Base-by-base conservation (phyloP, 1,284 basidiomycete species). In the Cystobasidium pallidum region DNA sequence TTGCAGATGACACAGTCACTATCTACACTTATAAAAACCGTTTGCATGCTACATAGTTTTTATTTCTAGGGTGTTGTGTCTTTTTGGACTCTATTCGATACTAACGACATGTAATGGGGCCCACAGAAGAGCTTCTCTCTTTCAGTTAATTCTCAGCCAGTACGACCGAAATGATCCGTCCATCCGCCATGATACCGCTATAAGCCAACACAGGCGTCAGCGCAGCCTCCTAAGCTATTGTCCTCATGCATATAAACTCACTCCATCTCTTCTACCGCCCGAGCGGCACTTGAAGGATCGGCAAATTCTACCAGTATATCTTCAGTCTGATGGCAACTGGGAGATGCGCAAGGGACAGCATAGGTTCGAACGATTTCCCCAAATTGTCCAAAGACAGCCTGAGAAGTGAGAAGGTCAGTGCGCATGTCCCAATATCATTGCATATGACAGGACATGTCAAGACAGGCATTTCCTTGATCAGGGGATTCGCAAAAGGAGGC, bases 331-430 rank as follows among this genome's bases (percentile, higher is more conserved):
- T 34, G 11, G 7, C 11, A 11, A 41, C 17, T 13, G 36, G 36
- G 13, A 39, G 36, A 39, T 32, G 19, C 26, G 15, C 58, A 57
- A 17, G 54, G 54, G 21, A n/a, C 2, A 17, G 30, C 4, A 21
- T 47, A 47, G 26, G 10, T 34, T 13, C 21, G 10, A 13, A 59
- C 21, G 10, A 61, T 47, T n/a, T 45, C n/a, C 8, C 58, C 58
- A 43, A 61, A 61, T n/a, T 45, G 36, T 15, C 45, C 30, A 47
- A 61, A 61, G 36, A 61, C 58, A 15, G 43, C 21, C 58, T 61
- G 39, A n/a, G n/a, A n/a, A n/a, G n/a, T n/a, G n/a, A n/a, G n/a
- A n/a, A n/a, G n/a, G n/a, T n/a, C n/a, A n/a, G n/a, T n/a, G n/a
- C n/a, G n/a, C n/a, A n/a, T n/a, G n/a, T n/a, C n/a, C n/a, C n/a